Conservation (phyloP, 192 early-diverging fungal genomes). For the Coemansia sp. region DNA sequence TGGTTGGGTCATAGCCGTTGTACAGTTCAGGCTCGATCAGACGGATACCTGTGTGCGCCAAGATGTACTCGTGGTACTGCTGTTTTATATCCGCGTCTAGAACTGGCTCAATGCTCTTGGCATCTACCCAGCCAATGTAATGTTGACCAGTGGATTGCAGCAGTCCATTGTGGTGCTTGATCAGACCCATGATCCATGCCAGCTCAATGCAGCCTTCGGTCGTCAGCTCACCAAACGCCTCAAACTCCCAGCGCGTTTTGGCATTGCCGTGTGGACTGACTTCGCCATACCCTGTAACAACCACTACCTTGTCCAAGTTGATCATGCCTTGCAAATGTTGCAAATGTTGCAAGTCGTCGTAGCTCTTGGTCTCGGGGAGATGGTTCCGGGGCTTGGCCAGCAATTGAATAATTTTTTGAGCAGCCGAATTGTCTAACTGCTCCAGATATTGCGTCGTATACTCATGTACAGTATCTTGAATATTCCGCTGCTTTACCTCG, state of each 20-base stretch:
- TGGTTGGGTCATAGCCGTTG: slow-evolving; percentile 80
- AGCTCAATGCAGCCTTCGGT: slow-evolving; percentile 82
- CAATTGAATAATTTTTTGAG: too few species aligned
- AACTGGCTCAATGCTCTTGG: slow-evolving; percentile 78
- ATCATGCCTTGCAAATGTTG: too few species aligned
- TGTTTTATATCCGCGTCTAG: too few species aligned
- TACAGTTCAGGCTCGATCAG: slow-evolving; percentile 82
- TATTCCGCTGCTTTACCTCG: too few species aligned
- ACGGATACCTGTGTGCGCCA: slow-evolving; percentile 64
- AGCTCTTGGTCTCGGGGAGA: slow-evolving; percentile 71
- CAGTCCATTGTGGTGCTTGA: slow-evolving; percentile 78
- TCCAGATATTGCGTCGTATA: too few species aligned
- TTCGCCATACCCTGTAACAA: too few species aligned
- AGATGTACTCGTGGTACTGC: slow-evolving; percentile 86
- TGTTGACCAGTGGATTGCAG: slow-evolving; percentile 16
- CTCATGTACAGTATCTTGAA: too few species aligned
- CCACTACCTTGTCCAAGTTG: too few species aligned
- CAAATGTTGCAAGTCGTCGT: slow-evolving; percentile 66
- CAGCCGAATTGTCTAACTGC: too few species aligned
- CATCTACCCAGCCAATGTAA: slow-evolving; percentile 84
- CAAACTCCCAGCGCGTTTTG: too few species aligned
- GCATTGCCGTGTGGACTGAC: too few species aligned
- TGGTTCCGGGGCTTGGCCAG: slow-evolving; percentile 83
- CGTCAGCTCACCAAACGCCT: slow-evolving; percentile 55
- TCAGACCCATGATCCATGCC: slow-evolving; percentile 97